phyloP scores from a whole-genome alignment of 2,329 filamentous ascomycete species.

The Arthrinium puccinioides region DNA sequence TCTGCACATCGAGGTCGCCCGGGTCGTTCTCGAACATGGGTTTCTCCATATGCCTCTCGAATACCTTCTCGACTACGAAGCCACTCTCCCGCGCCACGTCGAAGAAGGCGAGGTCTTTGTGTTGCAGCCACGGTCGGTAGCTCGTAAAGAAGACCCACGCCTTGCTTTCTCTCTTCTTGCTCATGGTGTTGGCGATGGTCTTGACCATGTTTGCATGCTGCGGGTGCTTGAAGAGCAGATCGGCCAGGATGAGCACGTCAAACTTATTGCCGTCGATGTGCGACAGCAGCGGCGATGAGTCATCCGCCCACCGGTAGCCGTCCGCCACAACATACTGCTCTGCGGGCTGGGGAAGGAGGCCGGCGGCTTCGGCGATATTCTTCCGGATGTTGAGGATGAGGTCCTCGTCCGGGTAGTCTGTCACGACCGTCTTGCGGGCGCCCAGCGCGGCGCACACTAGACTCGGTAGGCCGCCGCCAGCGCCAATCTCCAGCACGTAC shows the following conservation, averaged over 20 bases:
- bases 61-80: constrained; percentile 69
- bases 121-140: constrained; percentile 82
- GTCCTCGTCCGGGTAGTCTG: constrained; percentile 81
- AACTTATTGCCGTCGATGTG: constrained; percentile 52
- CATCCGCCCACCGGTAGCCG: constrained; percentile 80
- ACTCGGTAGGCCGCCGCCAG: constrained; percentile 77
- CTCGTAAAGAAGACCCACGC: constrained; percentile 92
- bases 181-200: constrained; percentile 63
- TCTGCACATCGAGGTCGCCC: constrained; percentile 72
- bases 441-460: constrained; percentile 69
- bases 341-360: constrained; percentile 23
- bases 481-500: constrained; percentile 82
- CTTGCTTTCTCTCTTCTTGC: constrained; percentile 42
- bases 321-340: constrained; percentile 41
- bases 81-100: constrained; percentile 64
- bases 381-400: constrained; percentile 72
- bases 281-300: constrained; percentile 49
- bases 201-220: constrained; percentile 74
- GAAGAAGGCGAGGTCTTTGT: constrained; percentile 84
- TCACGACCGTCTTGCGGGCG: constrained; percentile 67
- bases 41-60: constrained; percentile 75
- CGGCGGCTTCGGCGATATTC: constrained; percentile 58
- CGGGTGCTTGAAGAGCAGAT: constrained; percentile 84
- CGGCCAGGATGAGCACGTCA: constrained; percentile 78
- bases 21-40: constrained; percentile 86